Conservation (phyloP, 2,329 filamentous ascomycete genomes). For the Metarhizium sp. region DNA sequence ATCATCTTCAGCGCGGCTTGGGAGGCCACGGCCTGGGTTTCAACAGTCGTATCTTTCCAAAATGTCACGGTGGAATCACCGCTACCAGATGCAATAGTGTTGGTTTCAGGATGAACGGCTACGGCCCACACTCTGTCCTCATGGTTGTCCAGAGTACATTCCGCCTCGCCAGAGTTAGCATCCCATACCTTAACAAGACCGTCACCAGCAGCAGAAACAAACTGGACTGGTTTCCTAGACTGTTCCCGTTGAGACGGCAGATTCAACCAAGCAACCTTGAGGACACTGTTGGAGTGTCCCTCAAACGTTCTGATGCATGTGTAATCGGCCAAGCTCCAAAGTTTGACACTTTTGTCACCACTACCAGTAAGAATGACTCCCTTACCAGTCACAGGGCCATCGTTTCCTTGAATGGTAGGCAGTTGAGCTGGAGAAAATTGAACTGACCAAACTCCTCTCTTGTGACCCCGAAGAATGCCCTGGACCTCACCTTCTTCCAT, state of each 20-base stretch:
- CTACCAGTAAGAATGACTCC: slow-evolving; percentile 84
- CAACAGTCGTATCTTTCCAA: slow-evolving; percentile 84
- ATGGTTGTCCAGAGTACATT: slow-evolving; percentile 91
- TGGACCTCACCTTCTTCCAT: slow-evolving; percentile 80
- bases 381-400: slow-evolving; percentile 63
- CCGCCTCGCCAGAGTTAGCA: slow-evolving; percentile 71
- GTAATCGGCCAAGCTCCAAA: slow-evolving; percentile 91
- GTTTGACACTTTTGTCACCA: slow-evolving; percentile 90
- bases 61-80: slow-evolving; percentile 91
- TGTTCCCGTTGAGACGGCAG: slow-evolving; percentile 39
- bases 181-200: slow-evolving; percentile 97
- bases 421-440: slow-evolving; percentile 76
- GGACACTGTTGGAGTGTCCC: slow-evolving; percentile 88
- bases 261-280: slow-evolving; percentile 85
- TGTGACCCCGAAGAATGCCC: slow-evolving; percentile 85
- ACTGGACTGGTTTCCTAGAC: slow-evolving; percentile 53
- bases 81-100: slow-evolving; percentile 79
- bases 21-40: slow-evolving; percentile 66
- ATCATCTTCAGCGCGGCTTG: slow-evolving; percentile 69
- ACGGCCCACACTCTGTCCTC: slow-evolving; percentile 93
- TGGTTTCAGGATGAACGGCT: slow-evolving; percentile 56
- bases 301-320: slow-evolving; percentile 90
- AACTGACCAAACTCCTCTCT: slow-evolving; percentile 92
- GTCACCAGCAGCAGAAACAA: slow-evolving; percentile 85
- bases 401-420: slow-evolving; percentile 62